phyloP scores from a whole-genome alignment of 305 asterid species.

The Fraxinus angustifolia region DNA sequence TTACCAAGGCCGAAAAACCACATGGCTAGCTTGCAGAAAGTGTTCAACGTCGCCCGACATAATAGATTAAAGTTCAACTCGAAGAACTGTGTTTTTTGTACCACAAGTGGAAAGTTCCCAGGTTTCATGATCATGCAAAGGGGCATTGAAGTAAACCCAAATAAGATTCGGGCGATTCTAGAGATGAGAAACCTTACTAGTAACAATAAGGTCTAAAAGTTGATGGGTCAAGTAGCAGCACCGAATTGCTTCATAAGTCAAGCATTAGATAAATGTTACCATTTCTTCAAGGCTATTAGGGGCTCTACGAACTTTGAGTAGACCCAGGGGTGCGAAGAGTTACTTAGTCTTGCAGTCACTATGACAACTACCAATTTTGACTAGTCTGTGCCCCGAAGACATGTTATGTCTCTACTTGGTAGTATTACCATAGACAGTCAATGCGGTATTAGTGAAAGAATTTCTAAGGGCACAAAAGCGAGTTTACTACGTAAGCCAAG shows the following conservation, averaged over 20 bases:
- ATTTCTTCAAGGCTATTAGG: background rate
- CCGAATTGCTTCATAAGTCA: background rate
- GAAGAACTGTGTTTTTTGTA: background rate
- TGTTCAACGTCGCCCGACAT: background rate
- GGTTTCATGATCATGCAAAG: background rate
- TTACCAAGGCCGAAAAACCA: background rate
- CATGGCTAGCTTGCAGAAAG: background rate
- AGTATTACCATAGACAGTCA: background rate
- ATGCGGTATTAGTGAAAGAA: background rate
- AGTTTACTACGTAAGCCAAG: background rate
- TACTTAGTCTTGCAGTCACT: no score
- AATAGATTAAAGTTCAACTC: background rate
- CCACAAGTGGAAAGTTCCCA: background rate
- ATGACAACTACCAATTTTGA: background rate
- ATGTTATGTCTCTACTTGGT: background rate
- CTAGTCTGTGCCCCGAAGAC: background rate
- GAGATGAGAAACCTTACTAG: no score
- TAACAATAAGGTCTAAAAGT: background rate
- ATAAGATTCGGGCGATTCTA: no score
- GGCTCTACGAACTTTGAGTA: background rate
- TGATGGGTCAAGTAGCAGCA: rapidly evolving
- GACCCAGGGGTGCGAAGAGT: background rate
- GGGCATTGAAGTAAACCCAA: no score
- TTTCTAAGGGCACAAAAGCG: background rate
- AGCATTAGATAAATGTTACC: background rate